Percentiles rank a stretch among this genome's conserved stretches.
Conservation (phyloP, 352 stramenopile genomes). For the Globisporangium megalacanthum region DNA sequence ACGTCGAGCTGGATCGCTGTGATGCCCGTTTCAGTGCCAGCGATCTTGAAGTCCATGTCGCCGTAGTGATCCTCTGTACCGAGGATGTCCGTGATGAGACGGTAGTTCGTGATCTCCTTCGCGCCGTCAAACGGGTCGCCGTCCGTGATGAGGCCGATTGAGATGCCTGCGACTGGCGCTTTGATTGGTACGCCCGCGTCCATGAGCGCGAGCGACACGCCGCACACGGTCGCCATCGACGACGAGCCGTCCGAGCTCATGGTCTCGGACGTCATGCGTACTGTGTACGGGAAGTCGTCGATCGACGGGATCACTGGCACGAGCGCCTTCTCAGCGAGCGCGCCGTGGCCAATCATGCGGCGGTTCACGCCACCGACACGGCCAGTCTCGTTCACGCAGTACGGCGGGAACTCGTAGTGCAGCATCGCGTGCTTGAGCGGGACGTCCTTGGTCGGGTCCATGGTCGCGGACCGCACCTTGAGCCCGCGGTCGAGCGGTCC, state of each 20-base stretch:
- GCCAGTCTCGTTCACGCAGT: constrained; percentile 95
- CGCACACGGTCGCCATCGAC: constrained; percentile 97
- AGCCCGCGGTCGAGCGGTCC: constrained; percentile 74
- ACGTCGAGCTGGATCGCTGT: constrained; percentile 97
- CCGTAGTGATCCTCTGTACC: constrained; percentile 97
- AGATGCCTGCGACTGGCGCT: constrained; percentile 92
- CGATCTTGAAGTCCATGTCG: constrained; percentile 99
- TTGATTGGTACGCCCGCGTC: constrained; percentile 96
- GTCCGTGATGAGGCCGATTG: constrained; percentile 87
- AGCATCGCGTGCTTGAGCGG: constrained; percentile 89
- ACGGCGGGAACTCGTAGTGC: constrained; percentile 98
- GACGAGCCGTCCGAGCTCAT: constrained; percentile 93
- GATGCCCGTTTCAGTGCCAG: constrained; percentile 85
- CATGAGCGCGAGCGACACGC: constrained; percentile 95
- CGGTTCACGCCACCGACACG: constrained; percentile 78
- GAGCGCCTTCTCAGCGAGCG: constrained; percentile 95
- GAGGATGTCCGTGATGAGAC: constrained; percentile 96
- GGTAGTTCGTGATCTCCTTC: constrained; percentile 72
- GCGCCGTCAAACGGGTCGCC: constrained; percentile 59
- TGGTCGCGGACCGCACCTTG: constrained; percentile 51
- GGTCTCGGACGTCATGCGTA: constrained; percentile 96
- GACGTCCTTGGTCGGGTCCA: constrained; percentile 35
- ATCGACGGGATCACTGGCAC: constrained; percentile 89
- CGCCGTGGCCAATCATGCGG: constrained; percentile 96
- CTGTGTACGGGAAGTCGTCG: constrained; percentile 94